Percentiles rank a stretch among this genome's conserved stretches.
Evolutionary conservation across 169 alveolate genomes (phyloP).

Genomic region (Theileria annulata): DNA sequence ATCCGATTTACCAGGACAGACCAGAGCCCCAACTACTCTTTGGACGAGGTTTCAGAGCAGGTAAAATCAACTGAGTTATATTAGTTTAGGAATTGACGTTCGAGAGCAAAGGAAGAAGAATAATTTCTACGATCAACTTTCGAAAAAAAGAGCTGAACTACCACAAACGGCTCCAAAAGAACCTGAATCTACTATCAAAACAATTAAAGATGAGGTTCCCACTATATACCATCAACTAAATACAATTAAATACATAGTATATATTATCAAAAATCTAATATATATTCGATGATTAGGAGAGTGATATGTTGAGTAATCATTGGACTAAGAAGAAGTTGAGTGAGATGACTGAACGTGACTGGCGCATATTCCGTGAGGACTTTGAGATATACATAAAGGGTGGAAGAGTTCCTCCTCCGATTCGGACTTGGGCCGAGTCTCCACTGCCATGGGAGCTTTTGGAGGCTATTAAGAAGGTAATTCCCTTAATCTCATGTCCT

Average conservation of each 20-base stretch:
- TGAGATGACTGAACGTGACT: conserved; percentile 93
- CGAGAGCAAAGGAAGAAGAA: conserved; percentile 79
- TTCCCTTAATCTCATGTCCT: conserved; percentile 59
- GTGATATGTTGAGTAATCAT: conserved; percentile 71
- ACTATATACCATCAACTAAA: not conserved
- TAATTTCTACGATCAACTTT: conserved; percentile 80
- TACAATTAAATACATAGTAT: not conserved
- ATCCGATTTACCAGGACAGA: conserved; percentile 87
- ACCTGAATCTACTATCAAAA: not conserved
- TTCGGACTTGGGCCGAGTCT: conserved; percentile 89
- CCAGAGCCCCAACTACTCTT: conserved; percentile 87
- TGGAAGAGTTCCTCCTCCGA: conserved; percentile 91
- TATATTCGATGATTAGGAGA: conserved; percentile 42
- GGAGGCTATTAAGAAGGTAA: conserved; percentile 77
- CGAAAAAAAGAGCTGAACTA: conserved; percentile 62
- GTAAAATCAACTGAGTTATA: conserved; percentile 22
- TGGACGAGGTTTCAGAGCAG: conserved; percentile 89
- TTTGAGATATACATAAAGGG: conserved; percentile 89
- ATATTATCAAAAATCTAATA: conserved; percentile 29
- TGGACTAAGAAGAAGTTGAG: conserved; percentile 84
- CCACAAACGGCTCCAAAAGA: conserved; percentile 22
- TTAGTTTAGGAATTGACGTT: conserved; percentile 62
- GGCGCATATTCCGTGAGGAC: conserved; percentile 95
- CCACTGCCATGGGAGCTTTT: conserved; percentile 75
- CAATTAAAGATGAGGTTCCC: not conserved